A percentile compares a stretch with the other conserved stretches of the same genome.
phyloP scores from a whole-genome alignment of 192 early-diverging fungal genomes.

The Gaertneriomyces semiglobifer region DNA sequence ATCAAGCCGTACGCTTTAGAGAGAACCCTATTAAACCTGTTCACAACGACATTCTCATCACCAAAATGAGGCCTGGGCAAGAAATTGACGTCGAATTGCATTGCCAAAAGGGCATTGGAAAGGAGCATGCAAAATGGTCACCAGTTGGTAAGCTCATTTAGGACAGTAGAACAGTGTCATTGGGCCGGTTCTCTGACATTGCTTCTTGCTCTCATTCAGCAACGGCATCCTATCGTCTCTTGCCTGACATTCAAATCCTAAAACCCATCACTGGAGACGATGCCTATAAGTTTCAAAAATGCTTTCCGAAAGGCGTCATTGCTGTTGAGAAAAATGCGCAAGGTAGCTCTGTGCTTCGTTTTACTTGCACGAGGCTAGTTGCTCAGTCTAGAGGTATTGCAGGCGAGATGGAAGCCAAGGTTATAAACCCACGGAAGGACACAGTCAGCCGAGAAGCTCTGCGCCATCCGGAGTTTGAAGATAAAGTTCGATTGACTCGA shows the following conservation, averaged over 20 bases:
- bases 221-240: slow-evolving; percentile 89
- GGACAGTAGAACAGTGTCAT: not conserved
- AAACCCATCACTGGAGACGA: slow-evolving; percentile 78
- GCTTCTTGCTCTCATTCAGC: slow-evolving; percentile 37
- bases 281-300: slow-evolving; percentile 76
- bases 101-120: slow-evolving; percentile 87
- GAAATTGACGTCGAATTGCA: slow-evolving; percentile 79
- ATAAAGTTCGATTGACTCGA: slow-evolving; percentile 81
- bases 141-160: slow-evolving; percentile 64
- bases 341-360: slow-evolving; percentile 4
- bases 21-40: slow-evolving; percentile 72
- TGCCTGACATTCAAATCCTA: slow-evolving; percentile 86
- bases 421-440: slow-evolving; percentile 91
- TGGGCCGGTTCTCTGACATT: not conserved
- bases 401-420: slow-evolving; percentile 67
- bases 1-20: slow-evolving; percentile 71
- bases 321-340: slow-evolving; percentile 68
- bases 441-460: slow-evolving; percentile 91
- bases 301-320: slow-evolving; percentile 85
- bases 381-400: not conserved
- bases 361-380: not conserved
- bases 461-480: slow-evolving; percentile 87
- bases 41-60: slow-evolving; percentile 86
- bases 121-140: slow-evolving; percentile 97
- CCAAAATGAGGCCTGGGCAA: slow-evolving; percentile 91